Evolutionary conservation across 805 yeast genomes (phyloP).

Genomic region (Metschnikowia matae): DNA sequence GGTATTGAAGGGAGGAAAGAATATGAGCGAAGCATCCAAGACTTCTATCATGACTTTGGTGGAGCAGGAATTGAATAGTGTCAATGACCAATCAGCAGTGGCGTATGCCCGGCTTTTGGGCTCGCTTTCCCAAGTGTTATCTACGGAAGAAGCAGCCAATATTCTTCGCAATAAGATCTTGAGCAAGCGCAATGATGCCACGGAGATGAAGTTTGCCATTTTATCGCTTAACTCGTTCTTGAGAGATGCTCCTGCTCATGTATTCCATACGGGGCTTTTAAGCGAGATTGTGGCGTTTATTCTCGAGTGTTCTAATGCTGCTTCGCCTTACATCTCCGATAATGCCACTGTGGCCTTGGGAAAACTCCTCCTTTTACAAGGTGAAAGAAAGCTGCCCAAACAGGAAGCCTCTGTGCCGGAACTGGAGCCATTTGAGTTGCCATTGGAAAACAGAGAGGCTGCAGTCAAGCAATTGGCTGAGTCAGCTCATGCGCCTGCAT

Average conservation of each 20-base stretch:
- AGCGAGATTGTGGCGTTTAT: slow-evolving; percentile 49
- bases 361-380: slow-evolving; percentile 59
- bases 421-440: slow-evolving; percentile 34
- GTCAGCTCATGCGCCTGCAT: slow-evolving; percentile 47
- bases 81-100: slow-evolving; percentile 59
- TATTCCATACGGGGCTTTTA: slow-evolving; percentile 50
- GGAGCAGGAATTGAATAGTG: slow-evolving; percentile 57
- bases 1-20: slow-evolving; percentile 70
- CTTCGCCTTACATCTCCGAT: slow-evolving; percentile 57
- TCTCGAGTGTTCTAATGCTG: slow-evolving; percentile 39
- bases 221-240: slow-evolving; percentile 76
- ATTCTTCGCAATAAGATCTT: slow-evolving; percentile 60
- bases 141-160: slow-evolving; percentile 56
- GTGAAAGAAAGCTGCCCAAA: slow-evolving; percentile 30
- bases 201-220: slow-evolving; percentile 54
- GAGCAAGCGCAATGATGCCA: slow-evolving; percentile 40
- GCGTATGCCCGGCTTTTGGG: slow-evolving; percentile 80
- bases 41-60: slow-evolving; percentile 64
- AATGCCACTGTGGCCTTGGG: slow-evolving; percentile 79
- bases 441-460: slow-evolving; percentile 36
- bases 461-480: slow-evolving; percentile 51
- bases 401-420: slow-evolving; percentile 12
- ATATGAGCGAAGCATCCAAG: slow-evolving; percentile 72
- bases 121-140: slow-evolving; percentile 63
- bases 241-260: slow-evolving; percentile 67